Evolutionary conservation across 441 rosid species (phyloP).

Genomic region (Aquilaria agallochum): DNA sequence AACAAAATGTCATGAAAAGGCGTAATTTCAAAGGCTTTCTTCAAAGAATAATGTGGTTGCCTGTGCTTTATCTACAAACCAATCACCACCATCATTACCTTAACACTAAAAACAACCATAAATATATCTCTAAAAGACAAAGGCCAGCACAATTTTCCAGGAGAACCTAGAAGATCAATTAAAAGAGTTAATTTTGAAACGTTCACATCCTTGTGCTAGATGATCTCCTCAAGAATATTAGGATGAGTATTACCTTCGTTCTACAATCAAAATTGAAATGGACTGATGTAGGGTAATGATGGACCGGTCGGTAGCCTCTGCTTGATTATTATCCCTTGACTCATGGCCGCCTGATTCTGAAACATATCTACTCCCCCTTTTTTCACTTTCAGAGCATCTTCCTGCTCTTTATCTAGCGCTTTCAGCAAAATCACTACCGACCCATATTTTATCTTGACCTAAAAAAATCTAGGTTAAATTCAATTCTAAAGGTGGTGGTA

Average conservation of each 20-base stretch:
- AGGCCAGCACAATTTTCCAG: neutral
- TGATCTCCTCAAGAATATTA: slow-evolving; percentile 84
- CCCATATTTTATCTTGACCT: slow-evolving; percentile 39
- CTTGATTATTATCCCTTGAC: slow-evolving; percentile 82
- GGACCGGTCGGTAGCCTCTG: slow-evolving; percentile 67
- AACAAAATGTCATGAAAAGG: slow-evolving; percentile 71
- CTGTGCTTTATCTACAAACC: slow-evolving; percentile 36
- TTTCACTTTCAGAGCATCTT: slow-evolving; percentile 50
- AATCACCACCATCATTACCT: slow-evolving; percentile 2
- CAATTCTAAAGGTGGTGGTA: slow-evolving; percentile 1
- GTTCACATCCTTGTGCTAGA: slow-evolving; percentile 80
- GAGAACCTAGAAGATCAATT: neutral
- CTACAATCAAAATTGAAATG: slow-evolving; percentile 68
- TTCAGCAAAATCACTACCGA: slow-evolving; percentile 20
- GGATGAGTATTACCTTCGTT: slow-evolving; percentile 61
- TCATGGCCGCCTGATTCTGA: slow-evolving; percentile 58
- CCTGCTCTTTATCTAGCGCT: slow-evolving; percentile 28
- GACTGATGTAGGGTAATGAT: slow-evolving; percentile 81
- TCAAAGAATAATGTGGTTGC: slow-evolving; percentile 43
- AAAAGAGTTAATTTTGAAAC: slow-evolving; percentile 44
- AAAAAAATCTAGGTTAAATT: neutral
- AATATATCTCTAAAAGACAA: neutral
- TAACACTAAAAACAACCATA: neutral
- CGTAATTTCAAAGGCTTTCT: slow-evolving; percentile 52
- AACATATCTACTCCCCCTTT: slow-evolving; percentile 84